Evolutionary conservation across 352 stramenopile species (phyloP), one percentile per base, ranked within the genome.

Genomic region (Pythium brassicae): DNA sequence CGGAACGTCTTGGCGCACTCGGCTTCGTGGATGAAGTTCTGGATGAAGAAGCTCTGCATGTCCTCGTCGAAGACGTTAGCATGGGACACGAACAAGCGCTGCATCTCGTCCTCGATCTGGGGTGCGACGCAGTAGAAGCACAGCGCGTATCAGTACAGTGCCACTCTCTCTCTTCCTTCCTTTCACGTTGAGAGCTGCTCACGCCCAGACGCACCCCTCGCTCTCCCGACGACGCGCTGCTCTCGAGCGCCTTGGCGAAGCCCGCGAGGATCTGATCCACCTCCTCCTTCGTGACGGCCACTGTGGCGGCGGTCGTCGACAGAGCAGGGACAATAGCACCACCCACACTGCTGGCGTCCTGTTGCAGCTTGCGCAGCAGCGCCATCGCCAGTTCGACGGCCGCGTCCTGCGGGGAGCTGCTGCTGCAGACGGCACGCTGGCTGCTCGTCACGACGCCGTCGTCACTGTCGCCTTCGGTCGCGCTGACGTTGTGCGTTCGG

Each of bases 41-140:
- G 83, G 65, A 91, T 88, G 66, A 93, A 89, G 55, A 89, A 93
- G 49, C 86, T 83, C 42, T 91, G 83, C 65, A 93, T 86, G 59
- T 68, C 86, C 49, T 93, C 83, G 45, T 93, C 83, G 65, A 93
- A 93, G 20, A 93, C 81, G 47, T 93, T 83, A 27, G 77, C 72
- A 68, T 93, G 82, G 23, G 80, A 87, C 34, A 81, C 62, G 50
- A 91, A 93, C 10, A 89, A 69, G 48, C 75, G 77, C 59, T 90
- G 68, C 68, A 93, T 81, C 23, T 81, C 74, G 43, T 79, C 70
- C 50, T 91, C 81, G 8, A 82, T 67, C 71, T 80, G 46, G 23
- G 32, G 5, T 7, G 22, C 0, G 12, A 19, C 3, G 14, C 35
- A 26, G 46, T 46, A 58, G 8, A 15, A 25, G 40, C 4, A 20